Conservation (phyloP, 1,284 basidiomycete genomes). For the Leccinum ponderosum region DNA sequence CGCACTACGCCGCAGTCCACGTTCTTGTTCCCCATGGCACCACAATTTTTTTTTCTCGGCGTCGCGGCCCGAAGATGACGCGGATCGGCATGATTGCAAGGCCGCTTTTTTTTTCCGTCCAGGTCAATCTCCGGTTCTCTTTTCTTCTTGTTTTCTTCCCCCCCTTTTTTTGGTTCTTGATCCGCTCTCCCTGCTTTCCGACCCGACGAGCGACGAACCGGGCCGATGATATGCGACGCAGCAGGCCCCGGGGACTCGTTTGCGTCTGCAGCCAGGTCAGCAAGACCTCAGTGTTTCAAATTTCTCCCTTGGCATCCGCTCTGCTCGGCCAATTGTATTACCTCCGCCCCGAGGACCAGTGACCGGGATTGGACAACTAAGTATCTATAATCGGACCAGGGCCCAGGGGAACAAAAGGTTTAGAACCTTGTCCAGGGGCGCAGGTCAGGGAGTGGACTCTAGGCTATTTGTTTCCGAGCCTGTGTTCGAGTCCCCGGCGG, state of each 20-base stretch:
- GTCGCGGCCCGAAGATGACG: neutral
- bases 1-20: neutral
- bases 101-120: neutral
- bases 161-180: neutral
- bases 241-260: neutral
- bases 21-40: neutral
- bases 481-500: too few relatives aligned
- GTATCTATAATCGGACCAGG: too few relatives aligned
- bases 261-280: neutral
- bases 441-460: too few relatives aligned
- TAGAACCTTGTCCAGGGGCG: too few relatives aligned
- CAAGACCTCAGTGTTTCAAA: neutral
- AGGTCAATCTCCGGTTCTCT: neutral
- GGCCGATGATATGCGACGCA: neutral
- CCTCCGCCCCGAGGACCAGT: neutral
- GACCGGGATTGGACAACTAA: neutral
- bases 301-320: neutral
- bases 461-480: too few relatives aligned
- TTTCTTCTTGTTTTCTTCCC: neutral
- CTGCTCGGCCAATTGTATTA: neutral
- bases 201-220: neutral
- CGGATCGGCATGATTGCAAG: neutral
- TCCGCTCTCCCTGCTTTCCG: neutral
- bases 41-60: neutral
- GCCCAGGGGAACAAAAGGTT: too few relatives aligned